Evolutionary conservation across 176 grass and related monocot species (phyloP), one percentile per base, ranked within the genome.

Genomic region (Ampelocalamus luodianensis): DNA sequence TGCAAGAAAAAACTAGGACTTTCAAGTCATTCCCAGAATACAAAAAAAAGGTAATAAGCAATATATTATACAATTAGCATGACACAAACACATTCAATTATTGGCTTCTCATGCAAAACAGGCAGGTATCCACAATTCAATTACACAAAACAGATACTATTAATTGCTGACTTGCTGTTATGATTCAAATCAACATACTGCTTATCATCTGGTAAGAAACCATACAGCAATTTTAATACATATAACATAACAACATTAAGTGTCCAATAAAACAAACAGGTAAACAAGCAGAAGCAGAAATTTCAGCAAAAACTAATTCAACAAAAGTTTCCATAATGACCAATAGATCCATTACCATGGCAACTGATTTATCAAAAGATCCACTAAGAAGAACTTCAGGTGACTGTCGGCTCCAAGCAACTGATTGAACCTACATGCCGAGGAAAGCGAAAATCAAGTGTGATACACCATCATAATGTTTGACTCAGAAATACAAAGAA

Each of bases 341-440:
- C 32, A 13, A 26, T 11, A 69, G 1, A 85, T 77, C 7, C 14
- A 80, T 84, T 90, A 98, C 96, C 80, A 95, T 78, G 56, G 79
- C 91, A 82, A 98, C 85, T 61, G 88, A 92, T 83, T 89, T 87
- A 89, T 98, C 96, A 82, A 98, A 98, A 68, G 93, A 98, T 92
- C 96, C 96, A 78, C 87, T 95, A 40, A 98, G 91, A 69, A 98
- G 87, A 85, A 95, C 54, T 91, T 95, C 96, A 67, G 93, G 91
- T 1, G 91, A 90, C 68, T 87, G 85, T 23, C 11, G 79, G 59
- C 83, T 92, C 93, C 96, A 98, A 71, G 88, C 90, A 85, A 98
- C 89, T 67, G 87, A 80, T 89, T 98, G 96, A 78, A 98, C 96
- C 96, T 95, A 79, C 75, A 90, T 63, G 9, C 18, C 16, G 16